Percentiles rank a stretch among this genome's conserved stretches.
Conservation (phyloP, 176 grass and related monocot species). For the Areca catechu region DNA sequence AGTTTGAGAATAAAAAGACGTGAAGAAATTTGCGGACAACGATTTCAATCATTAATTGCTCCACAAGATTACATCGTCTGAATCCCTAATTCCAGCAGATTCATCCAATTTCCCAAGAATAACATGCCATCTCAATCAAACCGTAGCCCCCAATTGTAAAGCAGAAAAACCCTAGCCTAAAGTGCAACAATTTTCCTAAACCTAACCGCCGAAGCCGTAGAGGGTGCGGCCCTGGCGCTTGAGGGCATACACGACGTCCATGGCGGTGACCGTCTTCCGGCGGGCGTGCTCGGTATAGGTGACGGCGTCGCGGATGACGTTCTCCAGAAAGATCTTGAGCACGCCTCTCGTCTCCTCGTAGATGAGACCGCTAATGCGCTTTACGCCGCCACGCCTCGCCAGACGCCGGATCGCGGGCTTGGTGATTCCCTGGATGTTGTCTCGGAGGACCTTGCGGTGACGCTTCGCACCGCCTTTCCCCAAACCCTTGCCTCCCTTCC, state of each 20-base stretch:
- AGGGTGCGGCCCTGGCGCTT: slow-evolving; percentile 11
- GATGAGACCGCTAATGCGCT: slow-evolving; percentile 24
- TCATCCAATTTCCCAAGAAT: too few species aligned
- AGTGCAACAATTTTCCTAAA: too few species aligned
- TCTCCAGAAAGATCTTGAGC: slow-evolving; percentile 26
- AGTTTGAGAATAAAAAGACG: too few species aligned
- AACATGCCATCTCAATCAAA: too few species aligned
- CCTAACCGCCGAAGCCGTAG: slow-evolving; percentile 7
- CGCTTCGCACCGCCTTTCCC: slow-evolving; percentile 25
- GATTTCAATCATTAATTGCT: too few species aligned
- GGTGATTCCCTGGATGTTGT: slow-evolving; percentile 25
- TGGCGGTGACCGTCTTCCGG: slow-evolving; percentile 23
- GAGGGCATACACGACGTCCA: slow-evolving; percentile 25
- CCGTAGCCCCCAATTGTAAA: too few species aligned
- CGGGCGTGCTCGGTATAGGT: slow-evolving; percentile 22
- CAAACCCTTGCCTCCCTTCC: slow-evolving; percentile 21
- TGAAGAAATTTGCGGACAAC: too few species aligned
- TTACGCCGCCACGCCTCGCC: slow-evolving; percentile 22
- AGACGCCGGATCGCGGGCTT: slow-evolving; percentile 25
- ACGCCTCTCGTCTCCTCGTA: slow-evolving; percentile 23
- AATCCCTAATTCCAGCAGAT: too few species aligned
- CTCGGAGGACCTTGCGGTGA: slow-evolving; percentile 22
- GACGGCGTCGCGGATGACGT: slow-evolving; percentile 23
- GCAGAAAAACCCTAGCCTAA: too few species aligned
- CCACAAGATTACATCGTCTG: too few species aligned